Base-by-base conservation (phyloP, 2,329 filamentous ascomycete genomes). In the Fusarium aywerte region DNA sequence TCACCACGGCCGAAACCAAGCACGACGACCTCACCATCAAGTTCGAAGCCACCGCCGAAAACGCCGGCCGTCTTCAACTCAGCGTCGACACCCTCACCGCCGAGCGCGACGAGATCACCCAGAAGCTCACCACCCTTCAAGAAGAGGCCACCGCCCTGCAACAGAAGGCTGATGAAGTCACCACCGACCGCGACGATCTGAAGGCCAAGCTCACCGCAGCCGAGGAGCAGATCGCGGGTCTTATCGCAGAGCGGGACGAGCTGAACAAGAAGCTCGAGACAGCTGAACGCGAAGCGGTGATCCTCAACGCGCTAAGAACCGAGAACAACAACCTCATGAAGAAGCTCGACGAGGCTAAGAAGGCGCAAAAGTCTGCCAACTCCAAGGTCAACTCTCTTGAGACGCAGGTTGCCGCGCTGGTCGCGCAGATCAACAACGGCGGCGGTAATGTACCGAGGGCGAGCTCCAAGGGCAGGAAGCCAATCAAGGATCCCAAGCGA, bases 301-400 rank as follows among this genome's bases (percentile, higher is more conserved):
- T 71, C 18, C 38, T 73, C 3, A 56, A 69, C 4, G 55, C 63
- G 7, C 47, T 74, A 3, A 67, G 69, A 6, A 62, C 64, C 7
- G 71, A 74, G 60, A 74, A 74, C 51, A 73, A 63, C 11, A 63
- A 57, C 20, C 72, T 74, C 11, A 63, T 56, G 31, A 69, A 68
- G 7, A 68, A 74, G 36, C 72, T 74, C 1, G 69, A 65, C 0
- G 69, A 65, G 20, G 69, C 72, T 0, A 66, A 73, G 55, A 61
- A 62, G 52, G 64, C 64, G 1, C 69, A 74, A n/a, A 58, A 72
- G 35, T 49, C 66, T 5, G 68, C 72, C 0, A 59, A 48, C 5
- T 60, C 65, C 6, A 61, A 73, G 27, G 64, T 74, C 9, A 50
- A 60, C 1, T 57, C 57, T 2, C 62, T 74, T 6, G 45, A 72